phyloP scores from a whole-genome alignment of 805 yeast genomes.

The Yarrowia bubula region DNA sequence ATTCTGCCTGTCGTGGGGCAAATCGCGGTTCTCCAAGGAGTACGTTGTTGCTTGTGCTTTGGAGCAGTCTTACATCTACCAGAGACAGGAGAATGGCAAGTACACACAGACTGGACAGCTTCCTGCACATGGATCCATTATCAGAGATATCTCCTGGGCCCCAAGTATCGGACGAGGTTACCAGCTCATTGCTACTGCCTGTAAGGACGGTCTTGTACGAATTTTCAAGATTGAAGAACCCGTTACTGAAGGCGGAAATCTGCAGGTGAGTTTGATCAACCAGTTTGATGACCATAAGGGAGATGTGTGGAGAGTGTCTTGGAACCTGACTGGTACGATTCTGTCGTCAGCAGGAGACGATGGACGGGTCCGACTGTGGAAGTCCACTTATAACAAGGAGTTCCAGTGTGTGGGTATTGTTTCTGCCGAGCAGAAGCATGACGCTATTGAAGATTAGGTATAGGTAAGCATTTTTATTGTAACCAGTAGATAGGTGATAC shows the following conservation, averaged over 20 bases:
- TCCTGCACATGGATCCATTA: constrained; percentile 82
- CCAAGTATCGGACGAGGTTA: constrained; percentile 90
- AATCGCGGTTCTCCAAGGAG: constrained; percentile 77
- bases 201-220: constrained; percentile 90
- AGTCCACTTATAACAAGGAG: constrained; percentile 76
- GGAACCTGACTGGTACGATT: constrained; percentile 84
- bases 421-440: constrained; percentile 48
- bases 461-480: constrained; percentile 6
- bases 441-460: constrained; percentile 13
- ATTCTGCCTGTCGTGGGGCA: constrained; percentile 87
- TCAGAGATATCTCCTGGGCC: constrained; percentile 92
- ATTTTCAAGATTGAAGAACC: constrained; percentile 60
- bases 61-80: constrained; percentile 82
- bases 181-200: constrained; percentile 90
- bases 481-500: no score
- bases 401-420: constrained; percentile 91
- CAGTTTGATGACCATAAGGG: constrained; percentile 73
- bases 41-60: constrained; percentile 79
- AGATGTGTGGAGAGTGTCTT: constrained; percentile 94
- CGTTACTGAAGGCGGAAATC: constrained; percentile 29
- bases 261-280: constrained; percentile 59
- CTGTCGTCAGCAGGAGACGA: constrained; percentile 94
- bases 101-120: constrained; percentile 52
- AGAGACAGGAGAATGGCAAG: constrained; percentile 50
- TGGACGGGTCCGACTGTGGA: constrained; percentile 89